Percentiles rank a stretch among this genome's conserved stretches.
Evolutionary conservation across 1,284 basidiomycete species (phyloP).

Genomic region (Cryptococcus sp.): DNA sequence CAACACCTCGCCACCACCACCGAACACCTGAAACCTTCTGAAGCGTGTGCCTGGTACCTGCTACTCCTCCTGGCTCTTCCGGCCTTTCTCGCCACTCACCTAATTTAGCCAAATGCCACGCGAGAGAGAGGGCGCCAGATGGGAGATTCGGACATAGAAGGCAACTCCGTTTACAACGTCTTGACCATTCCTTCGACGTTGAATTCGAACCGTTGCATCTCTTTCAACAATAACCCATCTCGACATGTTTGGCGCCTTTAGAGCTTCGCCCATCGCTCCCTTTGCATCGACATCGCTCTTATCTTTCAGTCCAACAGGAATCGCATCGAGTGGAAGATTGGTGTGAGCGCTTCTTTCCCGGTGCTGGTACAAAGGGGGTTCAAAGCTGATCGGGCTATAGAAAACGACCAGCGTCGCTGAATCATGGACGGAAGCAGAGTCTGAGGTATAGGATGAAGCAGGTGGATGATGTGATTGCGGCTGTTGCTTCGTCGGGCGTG

Average conservation of each 20-base stretch:
- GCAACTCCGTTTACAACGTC: background rate
- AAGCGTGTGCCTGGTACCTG: too few relatives aligned
- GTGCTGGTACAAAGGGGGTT: background rate
- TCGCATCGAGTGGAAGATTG: conserved; percentile 27
- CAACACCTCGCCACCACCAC: too few relatives aligned
- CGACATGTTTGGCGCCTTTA: conserved; percentile 36
- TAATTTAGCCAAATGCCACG: too few relatives aligned
- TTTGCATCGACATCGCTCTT: conserved; percentile 16
- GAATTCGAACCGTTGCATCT: background rate
- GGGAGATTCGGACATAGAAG: too few relatives aligned
- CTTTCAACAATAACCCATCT: background rate
- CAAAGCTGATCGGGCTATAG: conserved; percentile 49
- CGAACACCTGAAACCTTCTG: too few relatives aligned
- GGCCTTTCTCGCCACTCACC: too few relatives aligned
- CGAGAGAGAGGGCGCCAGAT: too few relatives aligned
- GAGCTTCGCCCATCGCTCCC: conserved; percentile 17
- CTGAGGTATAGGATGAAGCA: conserved; percentile 79
- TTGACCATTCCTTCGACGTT: background rate
- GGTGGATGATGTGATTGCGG: conserved; percentile 88
- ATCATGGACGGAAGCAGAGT: conserved; percentile 83
- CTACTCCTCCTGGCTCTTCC: too few relatives aligned
- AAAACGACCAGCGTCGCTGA: conserved; percentile 93
- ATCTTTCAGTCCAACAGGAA: conserved; percentile 26
- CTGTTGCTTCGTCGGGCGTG: conserved; percentile 74
- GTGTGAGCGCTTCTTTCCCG: conserved; percentile 13